Base-by-base conservation (phyloP, 768 basidiomycete species). In the Panaeolus cyanescens region DNA sequence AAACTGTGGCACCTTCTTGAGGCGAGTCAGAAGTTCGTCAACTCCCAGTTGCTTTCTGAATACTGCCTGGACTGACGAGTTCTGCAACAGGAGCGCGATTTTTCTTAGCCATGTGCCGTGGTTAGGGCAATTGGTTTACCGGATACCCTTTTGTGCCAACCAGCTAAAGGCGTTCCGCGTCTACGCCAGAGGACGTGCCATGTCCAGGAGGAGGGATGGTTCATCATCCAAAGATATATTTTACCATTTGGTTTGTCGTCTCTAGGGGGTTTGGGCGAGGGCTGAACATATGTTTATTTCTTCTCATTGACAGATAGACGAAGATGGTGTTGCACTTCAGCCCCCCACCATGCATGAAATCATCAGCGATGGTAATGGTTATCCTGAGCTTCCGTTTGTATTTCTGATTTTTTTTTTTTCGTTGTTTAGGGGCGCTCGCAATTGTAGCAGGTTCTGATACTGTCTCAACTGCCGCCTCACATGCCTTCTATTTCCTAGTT, bases 381-480 rank as follows among this genome's bases (percentile, higher is more conserved):
- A 1, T 7, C 12, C 12, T 17, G 19, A n/a, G n/a, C n/a, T n/a
- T n/a, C n/a, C n/a, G n/a, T n/a, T 5, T 19, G 5, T 7, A 39
- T 39, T n/a, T 19, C 17, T n/a, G 15, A n/a, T 39, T 19, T 39
- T n/a, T n/a, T 39, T 39, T 13, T 6, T 19, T 39, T 19, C 17
- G 15, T 17, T 7, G 7, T 17, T 19, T 6, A 39, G 37, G 37
- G 4, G 59, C 64, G 10, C 64, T 74, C 5, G 65, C 72, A 1
- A 73, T 76, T 33, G 67, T 76, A 2, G 75, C 75, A 19, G 75
- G 72, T 10, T 73, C 75, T 5, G 74, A 75, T 60, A 77, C 75
- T 1, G 70, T 69, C 2, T 62, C 74, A 3, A 61, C 67, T 7
- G 71, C 69, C 5, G 56, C 74, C 2, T 63, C 65, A 7, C 71